Conservation (phyloP, 2,329 filamentous ascomycete species). For the Neofusicoccum laricinum region DNA sequence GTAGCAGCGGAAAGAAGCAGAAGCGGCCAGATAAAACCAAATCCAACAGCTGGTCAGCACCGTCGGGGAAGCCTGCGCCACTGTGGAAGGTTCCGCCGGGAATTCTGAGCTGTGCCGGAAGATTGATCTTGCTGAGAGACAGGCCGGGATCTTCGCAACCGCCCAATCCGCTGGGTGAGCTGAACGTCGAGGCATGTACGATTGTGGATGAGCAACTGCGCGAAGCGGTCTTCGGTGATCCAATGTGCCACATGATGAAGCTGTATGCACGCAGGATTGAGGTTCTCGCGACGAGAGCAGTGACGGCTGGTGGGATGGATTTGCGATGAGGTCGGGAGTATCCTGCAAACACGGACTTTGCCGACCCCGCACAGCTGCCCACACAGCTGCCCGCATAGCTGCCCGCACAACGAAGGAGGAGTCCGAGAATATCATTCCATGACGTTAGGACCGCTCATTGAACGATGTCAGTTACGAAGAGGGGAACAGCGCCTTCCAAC, state of each 20-base stretch:
- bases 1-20: background rate
- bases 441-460: background rate
- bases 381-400: background rate
- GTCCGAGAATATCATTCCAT: background rate
- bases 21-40: slow-evolving; percentile 17
- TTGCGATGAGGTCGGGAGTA: background rate
- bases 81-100: slow-evolving; percentile 65
- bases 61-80: background rate
- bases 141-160: slow-evolving; percentile 19
- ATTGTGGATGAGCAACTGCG: slow-evolving; percentile 67
- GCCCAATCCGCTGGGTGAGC: background rate
- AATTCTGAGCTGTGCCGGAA: slow-evolving; percentile 67
- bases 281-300: slow-evolving; percentile 65
- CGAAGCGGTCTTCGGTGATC: slow-evolving; percentile 75
- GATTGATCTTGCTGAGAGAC: slow-evolving; percentile 61
- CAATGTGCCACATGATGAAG: slow-evolving; percentile 75
- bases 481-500: background rate
- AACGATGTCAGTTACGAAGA: background rate
- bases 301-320: slow-evolving; percentile 46
- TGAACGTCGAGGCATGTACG: slow-evolving; percentile 62
- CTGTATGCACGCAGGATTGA: slow-evolving; percentile 73
- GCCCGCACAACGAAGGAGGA: background rate
- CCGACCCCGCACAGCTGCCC: background rate
- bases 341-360: background rate
- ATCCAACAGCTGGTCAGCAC: slow-evolving; percentile 21